These are phyloP conservation scores for Apiospora kogelbergensis DNA, from an alignment of 2,329 filamentous ascomycete species.

Conservation along the genomic window DNA sequence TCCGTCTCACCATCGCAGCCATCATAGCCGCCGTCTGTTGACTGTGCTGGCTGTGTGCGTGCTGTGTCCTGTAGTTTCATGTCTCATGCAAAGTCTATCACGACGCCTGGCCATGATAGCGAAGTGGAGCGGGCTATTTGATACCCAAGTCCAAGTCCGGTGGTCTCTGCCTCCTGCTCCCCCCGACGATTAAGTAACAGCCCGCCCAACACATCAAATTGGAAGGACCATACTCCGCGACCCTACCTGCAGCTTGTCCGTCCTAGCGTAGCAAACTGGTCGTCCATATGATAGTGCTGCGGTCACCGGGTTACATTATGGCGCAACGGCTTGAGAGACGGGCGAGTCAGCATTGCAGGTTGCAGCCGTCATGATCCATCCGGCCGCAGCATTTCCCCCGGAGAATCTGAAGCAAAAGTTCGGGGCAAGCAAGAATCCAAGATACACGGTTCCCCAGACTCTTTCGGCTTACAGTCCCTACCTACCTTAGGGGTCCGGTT, in stretches of 20 bases:
- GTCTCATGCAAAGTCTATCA: background rate
- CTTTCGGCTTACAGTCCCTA: background rate
- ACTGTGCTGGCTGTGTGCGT: background rate
- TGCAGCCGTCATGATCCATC: background rate
- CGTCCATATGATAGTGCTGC: background rate
- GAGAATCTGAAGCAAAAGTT: background rate
- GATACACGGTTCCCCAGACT: conserved; percentile 1
- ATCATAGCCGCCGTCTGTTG: background rate
- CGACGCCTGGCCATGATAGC: background rate
- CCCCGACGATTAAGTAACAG: background rate
- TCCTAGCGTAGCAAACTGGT: background rate
- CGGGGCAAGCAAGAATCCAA: background rate
- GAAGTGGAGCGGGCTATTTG: background rate
- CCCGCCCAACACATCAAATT: background rate
- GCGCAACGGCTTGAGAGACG: background rate
- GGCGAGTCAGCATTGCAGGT: background rate
- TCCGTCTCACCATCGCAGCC: background rate
- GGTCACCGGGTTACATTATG: conserved; percentile 4
- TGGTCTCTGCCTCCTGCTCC: background rate
- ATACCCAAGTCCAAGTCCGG: background rate
- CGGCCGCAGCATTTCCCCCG: background rate
- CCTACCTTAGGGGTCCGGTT: background rate
- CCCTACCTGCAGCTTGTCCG: background rate
- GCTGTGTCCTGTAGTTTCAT: background rate
- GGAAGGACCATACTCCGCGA: background rate